Base-by-base conservation (phyloP, 495 filamentous ascomycete species). In the Aspergillus taichungensis region DNA sequence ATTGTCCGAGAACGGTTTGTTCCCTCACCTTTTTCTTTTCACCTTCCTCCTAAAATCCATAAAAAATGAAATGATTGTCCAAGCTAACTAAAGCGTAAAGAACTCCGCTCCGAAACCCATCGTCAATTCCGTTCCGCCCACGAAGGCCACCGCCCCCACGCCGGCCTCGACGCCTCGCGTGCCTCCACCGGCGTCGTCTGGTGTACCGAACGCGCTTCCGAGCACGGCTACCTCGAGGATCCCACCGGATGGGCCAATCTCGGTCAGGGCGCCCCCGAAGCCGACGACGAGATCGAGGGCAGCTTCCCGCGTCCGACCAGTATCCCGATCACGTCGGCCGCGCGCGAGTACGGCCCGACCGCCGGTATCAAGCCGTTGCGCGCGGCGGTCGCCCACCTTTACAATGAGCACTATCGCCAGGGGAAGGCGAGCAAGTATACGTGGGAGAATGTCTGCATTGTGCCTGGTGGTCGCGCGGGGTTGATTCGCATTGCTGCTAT, bases 401-500 rank as follows among this genome's bases (percentile, higher is more conserved):
- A 97, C 73, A 96, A 97, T 57, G 82, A 79, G 57, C 88, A 94
- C 64, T 89, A 95, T 57, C 81, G 91, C 35, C 71, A 90, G 65
- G 87, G 85, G 47, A 89, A 92, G 67, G 69, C 74, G n/a, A 90
- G 84, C 61, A 74, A 94, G 64, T 96, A 97, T 61, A 89, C 84
- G n/a, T 95, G 88, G 84, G 91, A 96, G 69, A 96, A 97, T 66
- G 91, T 96, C n/a, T 89, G 86, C 64, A 94, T 97, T 58, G 91
- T 97, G 4, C 91, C 91, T 34, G 91, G 91, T 63, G 91, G 91
- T 24, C 75, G 91, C 50, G 90, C 91, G 11, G 91, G 91, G 18
- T 69, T 97, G 68, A 94, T 96, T 50, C 78, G 91, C 38, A 94
- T 96, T 66, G 89, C 91, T 3, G 91, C 91, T 14, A 91, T 97